phyloP scores from a whole-genome alignment of 331 rosid genomes.

The Arachis monticola region DNA sequence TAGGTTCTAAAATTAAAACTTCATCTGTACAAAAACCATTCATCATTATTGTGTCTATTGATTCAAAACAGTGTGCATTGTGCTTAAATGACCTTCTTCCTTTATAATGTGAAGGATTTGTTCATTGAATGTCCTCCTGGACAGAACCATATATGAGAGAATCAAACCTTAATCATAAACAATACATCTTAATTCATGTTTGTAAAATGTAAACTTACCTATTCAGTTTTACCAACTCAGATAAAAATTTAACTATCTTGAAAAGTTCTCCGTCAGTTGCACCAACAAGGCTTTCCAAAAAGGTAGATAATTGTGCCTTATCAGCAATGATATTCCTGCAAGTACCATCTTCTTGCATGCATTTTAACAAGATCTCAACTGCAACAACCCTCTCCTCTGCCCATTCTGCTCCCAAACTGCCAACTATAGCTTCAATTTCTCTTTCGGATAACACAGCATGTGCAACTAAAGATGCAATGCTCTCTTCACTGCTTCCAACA shows the following conservation, averaged over 20 bases:
- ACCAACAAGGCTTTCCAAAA: slow-evolving; percentile 66
- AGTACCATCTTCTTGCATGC: slow-evolving; percentile 77
- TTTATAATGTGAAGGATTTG: slow-evolving; percentile 78
- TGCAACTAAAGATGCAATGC: slow-evolving; percentile 47
- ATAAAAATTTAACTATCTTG: slow-evolving; percentile 65
- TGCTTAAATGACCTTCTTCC: slow-evolving; percentile 79
- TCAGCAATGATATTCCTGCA: slow-evolving; percentile 78
- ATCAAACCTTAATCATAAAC: slow-evolving; percentile 31
- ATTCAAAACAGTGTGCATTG: slow-evolving; percentile 66
- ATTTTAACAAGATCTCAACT: slow-evolving; percentile 68
- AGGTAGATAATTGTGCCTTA: slow-evolving; percentile 63
- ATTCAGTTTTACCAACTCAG: slow-evolving; percentile 76
- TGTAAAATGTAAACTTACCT: slow-evolving; percentile 48
- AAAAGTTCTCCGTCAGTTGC: slow-evolving; percentile 65
- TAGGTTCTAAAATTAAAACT: slow-evolving; percentile 49
- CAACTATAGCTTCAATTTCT: slow-evolving; percentile 52
- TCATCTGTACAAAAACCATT: too few species aligned
- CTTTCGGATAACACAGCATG: slow-evolving; percentile 52
- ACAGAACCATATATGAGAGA: slow-evolving; percentile 25
- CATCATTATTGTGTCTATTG: too few species aligned
- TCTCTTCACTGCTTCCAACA: slow-evolving; percentile 58
- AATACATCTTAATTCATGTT: slow-evolving; percentile 13
- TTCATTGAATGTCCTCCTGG: slow-evolving; percentile 77
- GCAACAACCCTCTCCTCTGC: slow-evolving; percentile 78
- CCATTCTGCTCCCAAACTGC: slow-evolving; percentile 66